These are phyloP conservation scores for Sugiyamaella lignohabitans DNA, from an alignment of 805 yeast species.

Conservation along the genomic window DNA sequence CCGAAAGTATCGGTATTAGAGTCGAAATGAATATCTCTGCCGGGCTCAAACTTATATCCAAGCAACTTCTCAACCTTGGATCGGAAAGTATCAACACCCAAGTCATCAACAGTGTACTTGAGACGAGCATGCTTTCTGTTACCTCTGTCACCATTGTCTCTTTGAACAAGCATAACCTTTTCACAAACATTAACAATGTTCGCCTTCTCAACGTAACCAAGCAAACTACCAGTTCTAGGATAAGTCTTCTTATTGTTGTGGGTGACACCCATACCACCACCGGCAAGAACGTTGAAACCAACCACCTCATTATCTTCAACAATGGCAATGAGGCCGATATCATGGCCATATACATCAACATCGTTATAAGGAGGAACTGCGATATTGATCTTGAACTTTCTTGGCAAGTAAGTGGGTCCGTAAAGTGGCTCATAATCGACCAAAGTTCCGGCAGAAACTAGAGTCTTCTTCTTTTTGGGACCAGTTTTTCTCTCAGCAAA, in stretches of 20 bases:
- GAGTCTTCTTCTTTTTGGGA: conserved; percentile 72
- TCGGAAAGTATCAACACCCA: conserved; percentile 83
- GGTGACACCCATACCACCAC: conserved; percentile 99
- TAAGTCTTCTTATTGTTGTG: conserved; percentile 95
- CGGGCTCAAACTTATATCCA: conserved; percentile 68
- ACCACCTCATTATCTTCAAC: conserved; percentile 54
- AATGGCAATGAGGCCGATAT: conserved; percentile 86
- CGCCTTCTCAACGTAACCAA: conserved; percentile 68
- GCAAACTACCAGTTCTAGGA: conserved; percentile 85
- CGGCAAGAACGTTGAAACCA: conserved; percentile 86
- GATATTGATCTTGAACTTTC: conserved; percentile 91
- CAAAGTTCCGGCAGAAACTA: conserved; percentile 81
- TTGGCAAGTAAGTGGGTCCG: conserved; percentile 80
- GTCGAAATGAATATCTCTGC: conserved; percentile 67
- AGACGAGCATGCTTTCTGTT: conserved; percentile 97
- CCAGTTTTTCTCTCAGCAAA: conserved; percentile 67
- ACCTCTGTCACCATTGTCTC: conserved; percentile 90
- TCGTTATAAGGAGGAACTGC: conserved; percentile 95
- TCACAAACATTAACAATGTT: conserved; percentile 76
- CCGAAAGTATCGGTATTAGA: conserved; percentile 90
- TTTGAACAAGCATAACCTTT: conserved; percentile 86
- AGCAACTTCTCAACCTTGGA: conserved; percentile 73
- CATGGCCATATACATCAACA: conserved; percentile 94
- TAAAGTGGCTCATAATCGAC: conserved; percentile 81
- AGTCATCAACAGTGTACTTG: conserved; percentile 91